Conservation (phyloP, 2,329 filamentous ascomycete species). For the Colletotrichum sp. region DNA sequence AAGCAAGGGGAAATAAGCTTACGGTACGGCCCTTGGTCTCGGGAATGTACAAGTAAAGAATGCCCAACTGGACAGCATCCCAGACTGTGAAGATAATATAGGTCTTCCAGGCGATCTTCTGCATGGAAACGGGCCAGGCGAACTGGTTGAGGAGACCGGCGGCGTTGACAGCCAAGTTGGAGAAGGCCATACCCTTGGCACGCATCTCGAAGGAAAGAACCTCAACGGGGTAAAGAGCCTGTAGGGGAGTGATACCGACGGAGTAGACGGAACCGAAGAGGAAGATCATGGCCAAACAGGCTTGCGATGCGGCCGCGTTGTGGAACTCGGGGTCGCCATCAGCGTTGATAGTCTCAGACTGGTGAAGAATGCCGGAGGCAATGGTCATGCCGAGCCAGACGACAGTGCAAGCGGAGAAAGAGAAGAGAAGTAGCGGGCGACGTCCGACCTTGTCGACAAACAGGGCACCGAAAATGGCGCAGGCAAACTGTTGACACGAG, state of each 20-base stretch:
- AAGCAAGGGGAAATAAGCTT: background rate
- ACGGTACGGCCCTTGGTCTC: slow-evolving; percentile 48
- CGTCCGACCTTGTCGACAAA: slow-evolving; percentile 57
- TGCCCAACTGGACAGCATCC: slow-evolving; percentile 41
- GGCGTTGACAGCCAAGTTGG: slow-evolving; percentile 43
- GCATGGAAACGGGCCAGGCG: slow-evolving; percentile 46
- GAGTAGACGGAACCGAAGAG: slow-evolving; percentile 59
- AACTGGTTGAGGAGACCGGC: slow-evolving; percentile 46
- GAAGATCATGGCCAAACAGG: slow-evolving; percentile 58
- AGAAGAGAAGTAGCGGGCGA: slow-evolving; percentile 56
- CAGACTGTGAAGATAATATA: slow-evolving; percentile 52
- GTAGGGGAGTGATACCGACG: slow-evolving; percentile 40
- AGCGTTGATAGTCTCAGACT: slow-evolving; percentile 30
- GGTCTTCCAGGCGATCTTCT: slow-evolving; percentile 50
- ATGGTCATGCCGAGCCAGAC: slow-evolving; percentile 58
- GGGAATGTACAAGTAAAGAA: slow-evolving; percentile 48
- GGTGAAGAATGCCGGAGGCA: slow-evolving; percentile 42
- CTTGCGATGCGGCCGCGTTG: slow-evolving; percentile 46
- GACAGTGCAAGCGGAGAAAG: slow-evolving; percentile 50
- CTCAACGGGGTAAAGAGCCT: slow-evolving; percentile 50
- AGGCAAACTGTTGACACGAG: slow-evolving; percentile 53
- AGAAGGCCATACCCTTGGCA: slow-evolving; percentile 54
- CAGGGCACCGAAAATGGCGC: slow-evolving; percentile 53
- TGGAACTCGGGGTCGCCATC: slow-evolving; percentile 28
- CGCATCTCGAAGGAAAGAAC: slow-evolving; percentile 54